These are phyloP conservation scores for Populus alba DNA, from an alignment of 345 rosid genomes.

Conservation along the genomic window DNA sequence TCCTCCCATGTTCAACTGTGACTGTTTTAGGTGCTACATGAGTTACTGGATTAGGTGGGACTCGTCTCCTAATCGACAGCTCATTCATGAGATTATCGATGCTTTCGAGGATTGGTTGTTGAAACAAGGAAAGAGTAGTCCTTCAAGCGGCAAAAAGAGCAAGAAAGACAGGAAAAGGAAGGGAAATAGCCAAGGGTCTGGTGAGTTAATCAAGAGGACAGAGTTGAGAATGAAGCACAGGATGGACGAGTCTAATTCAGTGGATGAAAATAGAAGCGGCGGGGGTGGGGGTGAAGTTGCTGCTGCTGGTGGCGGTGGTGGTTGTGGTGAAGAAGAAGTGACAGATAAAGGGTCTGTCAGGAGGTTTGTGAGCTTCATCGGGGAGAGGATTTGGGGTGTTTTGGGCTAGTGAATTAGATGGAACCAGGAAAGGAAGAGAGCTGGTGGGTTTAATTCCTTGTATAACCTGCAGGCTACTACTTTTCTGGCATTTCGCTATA, in stretches of 20 bases:
- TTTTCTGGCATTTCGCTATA: not conserved
- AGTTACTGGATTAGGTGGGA: constrained; percentile 89
- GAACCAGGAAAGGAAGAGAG: not conserved
- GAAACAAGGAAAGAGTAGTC: constrained; percentile 2
- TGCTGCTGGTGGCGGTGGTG: not conserved
- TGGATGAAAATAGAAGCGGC: constrained; percentile 12
- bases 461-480: not conserved
- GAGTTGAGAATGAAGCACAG: constrained; percentile 20
- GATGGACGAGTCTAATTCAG: constrained; percentile 16
- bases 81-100: constrained; percentile 77
- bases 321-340: constrained; percentile 22
- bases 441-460: not conserved
- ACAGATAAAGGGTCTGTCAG: constrained; percentile 38
- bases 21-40: constrained; percentile 74
- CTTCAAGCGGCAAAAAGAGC: constrained; percentile 20
- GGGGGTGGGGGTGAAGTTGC: not conserved
- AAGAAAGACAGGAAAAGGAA: constrained; percentile 50
- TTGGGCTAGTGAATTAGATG: constrained; percentile 30
- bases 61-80: constrained; percentile 68
- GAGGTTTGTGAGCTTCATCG: constrained; percentile 57
- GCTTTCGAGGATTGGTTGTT: constrained; percentile 55
- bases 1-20: constrained; percentile 57
- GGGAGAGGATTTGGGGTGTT: constrained; percentile 71
- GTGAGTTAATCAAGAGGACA: constrained; percentile 17
- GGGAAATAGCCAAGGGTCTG: constrained; percentile 20